Percentiles rank a stretch among this genome's conserved stretches.
Conservation (phyloP, 2,329 filamentous ascomycete species). For the Fusarium proliferatum region DNA sequence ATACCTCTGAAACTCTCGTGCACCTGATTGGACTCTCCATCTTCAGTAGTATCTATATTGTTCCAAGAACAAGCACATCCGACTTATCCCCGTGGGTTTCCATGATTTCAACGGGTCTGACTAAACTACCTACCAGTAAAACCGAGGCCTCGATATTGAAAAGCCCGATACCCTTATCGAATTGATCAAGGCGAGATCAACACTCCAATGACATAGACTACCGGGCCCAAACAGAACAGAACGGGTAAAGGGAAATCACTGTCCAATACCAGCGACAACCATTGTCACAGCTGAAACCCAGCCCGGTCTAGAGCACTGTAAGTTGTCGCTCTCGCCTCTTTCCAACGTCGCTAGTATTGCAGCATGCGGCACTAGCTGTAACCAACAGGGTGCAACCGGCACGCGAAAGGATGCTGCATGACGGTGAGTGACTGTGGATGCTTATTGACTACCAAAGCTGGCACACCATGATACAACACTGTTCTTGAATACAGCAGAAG, state of each 20-base stretch:
- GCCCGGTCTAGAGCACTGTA: slow-evolving; percentile 21
- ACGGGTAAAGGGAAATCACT: not conserved
- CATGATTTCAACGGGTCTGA: not conserved
- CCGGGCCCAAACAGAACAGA: not conserved
- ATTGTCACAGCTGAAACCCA: slow-evolving; percentile 1
- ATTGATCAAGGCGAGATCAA: slow-evolving; percentile 2
- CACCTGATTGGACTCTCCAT: slow-evolving; percentile 18
- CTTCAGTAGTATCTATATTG: not conserved
- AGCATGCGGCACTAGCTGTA: slow-evolving; percentile 20
- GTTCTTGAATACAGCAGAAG: not conserved
- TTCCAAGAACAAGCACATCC: slow-evolving; percentile 24
- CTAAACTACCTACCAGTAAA: not conserved
- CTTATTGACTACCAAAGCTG: not conserved
- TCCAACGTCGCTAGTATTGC: not conserved
- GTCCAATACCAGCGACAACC: not conserved
- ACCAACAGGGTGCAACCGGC: slow-evolving; percentile 29
- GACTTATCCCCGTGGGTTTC: slow-evolving; percentile 22
- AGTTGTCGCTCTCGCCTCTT: slow-evolving; percentile 14
- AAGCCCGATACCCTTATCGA: not conserved
- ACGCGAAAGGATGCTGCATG: slow-evolving; percentile 8
- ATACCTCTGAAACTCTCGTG: slow-evolving; percentile 7
- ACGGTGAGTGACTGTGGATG: not conserved
- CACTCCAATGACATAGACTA: not conserved
- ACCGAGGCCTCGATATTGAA: not conserved
- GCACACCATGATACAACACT: not conserved